Evolutionary conservation across 495 filamentous ascomycete species (phyloP).

Genomic region (Darksidea phi): DNA sequence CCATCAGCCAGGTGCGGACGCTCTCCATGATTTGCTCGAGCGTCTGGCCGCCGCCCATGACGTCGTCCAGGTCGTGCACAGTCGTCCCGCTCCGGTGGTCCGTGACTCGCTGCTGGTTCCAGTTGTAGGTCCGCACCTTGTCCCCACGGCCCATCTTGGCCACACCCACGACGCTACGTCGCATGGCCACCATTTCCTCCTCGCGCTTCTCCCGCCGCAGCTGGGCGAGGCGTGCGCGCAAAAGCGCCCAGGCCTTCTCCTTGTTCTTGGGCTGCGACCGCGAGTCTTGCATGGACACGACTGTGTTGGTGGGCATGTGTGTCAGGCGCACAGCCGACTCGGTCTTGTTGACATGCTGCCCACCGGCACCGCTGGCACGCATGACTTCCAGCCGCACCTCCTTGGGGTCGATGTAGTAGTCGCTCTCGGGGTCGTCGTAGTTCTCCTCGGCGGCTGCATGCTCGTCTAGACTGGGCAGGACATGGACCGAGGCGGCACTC

Average conservation of each 20-base stretch:
- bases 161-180: conserved; percentile 73
- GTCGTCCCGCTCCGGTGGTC: conserved; percentile 87
- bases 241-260: conserved; percentile 77
- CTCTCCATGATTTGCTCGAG: conserved; percentile 79
- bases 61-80: conserved; percentile 76
- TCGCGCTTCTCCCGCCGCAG: conserved; percentile 78
- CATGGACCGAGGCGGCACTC: conserved; percentile 85
- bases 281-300: conserved; percentile 88
- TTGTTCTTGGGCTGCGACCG: conserved; percentile 89
- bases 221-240: conserved; percentile 82
- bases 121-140: conserved; percentile 96
- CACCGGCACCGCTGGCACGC: conserved; percentile 87
- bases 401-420: conserved; percentile 82
- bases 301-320: conserved; percentile 81
- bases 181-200: conserved; percentile 68
- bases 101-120: conserved; percentile 85
- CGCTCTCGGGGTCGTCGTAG: conserved; percentile 78
- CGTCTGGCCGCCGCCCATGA: conserved; percentile 56
- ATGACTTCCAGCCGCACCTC: conserved; percentile 88
- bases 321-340: conserved; percentile 93
- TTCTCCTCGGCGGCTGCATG: conserved; percentile 55
- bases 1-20: conserved; percentile 73
- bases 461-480: conserved; percentile 81
- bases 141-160: conserved; percentile 81
- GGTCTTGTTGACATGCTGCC: conserved; percentile 97